These are phyloP conservation scores for Candida germanica DNA, from an alignment of 805 yeast species.

Conservation along the genomic window DNA sequence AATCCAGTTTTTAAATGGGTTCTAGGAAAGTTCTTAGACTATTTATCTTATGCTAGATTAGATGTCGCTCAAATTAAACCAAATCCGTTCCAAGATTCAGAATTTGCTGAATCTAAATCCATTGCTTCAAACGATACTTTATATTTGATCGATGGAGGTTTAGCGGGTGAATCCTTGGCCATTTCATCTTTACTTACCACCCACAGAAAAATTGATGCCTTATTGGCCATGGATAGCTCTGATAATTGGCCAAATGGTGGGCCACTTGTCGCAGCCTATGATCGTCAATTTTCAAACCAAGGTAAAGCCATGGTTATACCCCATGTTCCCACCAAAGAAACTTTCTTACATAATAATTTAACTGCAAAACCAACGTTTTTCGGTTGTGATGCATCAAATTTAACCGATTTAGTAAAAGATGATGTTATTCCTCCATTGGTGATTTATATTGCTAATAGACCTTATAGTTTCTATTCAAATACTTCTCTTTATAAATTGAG, in stretches of 20 bases:
- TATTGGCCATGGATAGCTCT: slow-evolving; percentile 35
- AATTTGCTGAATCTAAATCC: slow-evolving; percentile 21
- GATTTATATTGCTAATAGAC: slow-evolving; percentile 38
- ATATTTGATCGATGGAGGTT: slow-evolving; percentile 39
- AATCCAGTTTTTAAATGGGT: slow-evolving; percentile 23
- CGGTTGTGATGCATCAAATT: slow-evolving; percentile 38
- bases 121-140: slow-evolving; percentile 24
- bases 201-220: slow-evolving; percentile 34
- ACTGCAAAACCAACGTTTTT: slow-evolving; percentile 41
- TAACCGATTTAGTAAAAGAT: slow-evolving; percentile 34
- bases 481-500: slow-evolving; percentile 31
- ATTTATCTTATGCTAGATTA: slow-evolving; percentile 21
- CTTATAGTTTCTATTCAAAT: slow-evolving; percentile 31
- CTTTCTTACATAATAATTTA: slow-evolving; percentile 31
- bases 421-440: slow-evolving; percentile 38
- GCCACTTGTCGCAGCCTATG: slow-evolving; percentile 29
- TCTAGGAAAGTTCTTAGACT: slow-evolving; percentile 21
- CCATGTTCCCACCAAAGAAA: slow-evolving; percentile 32
- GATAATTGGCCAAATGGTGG: slow-evolving; percentile 35
- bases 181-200: slow-evolving; percentile 30
- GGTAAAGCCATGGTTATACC: slow-evolving; percentile 34
- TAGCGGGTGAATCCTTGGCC: slow-evolving; percentile 36
- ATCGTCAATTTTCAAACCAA: slow-evolving; percentile 31
- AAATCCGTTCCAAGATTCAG: slow-evolving; percentile 34
- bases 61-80: slow-evolving; percentile 36